phyloP scores from a whole-genome alignment of 192 early-diverging fungal genomes.

The Linnemannia exigua region DNA sequence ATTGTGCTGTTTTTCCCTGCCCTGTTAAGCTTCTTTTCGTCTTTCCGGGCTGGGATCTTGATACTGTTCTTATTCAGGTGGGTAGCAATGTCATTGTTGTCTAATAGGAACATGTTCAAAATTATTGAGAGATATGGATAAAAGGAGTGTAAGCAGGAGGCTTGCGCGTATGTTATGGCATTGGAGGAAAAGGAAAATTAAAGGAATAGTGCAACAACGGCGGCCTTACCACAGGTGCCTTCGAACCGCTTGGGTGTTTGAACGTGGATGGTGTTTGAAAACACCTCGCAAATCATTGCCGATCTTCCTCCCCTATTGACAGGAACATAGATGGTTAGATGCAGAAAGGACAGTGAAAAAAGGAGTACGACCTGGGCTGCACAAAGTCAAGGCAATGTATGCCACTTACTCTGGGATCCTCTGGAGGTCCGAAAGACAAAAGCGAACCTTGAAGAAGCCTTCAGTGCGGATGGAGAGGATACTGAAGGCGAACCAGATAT shows the following conservation, averaged over 20 bases:
- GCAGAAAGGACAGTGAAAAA: neutral
- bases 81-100: conserved; percentile 33
- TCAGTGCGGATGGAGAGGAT: conserved; percentile 45
- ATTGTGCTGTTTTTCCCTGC: conserved; percentile 12
- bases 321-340: neutral
- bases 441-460: conserved; percentile 45
- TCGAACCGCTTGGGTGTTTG: conserved; percentile 47
- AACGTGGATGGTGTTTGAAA: conserved; percentile 43
- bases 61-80: conserved; percentile 44
- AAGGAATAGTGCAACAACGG: neutral
- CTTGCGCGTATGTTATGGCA: neutral
- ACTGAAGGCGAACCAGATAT: conserved; percentile 52
- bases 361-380: no score
- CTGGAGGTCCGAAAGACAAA: conserved; percentile 33
- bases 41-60: conserved; percentile 36
- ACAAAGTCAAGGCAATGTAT: no score
- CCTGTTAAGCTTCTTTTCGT: conserved; percentile 40
- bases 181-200: neutral
- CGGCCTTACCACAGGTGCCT: conserved; percentile 38
- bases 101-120: conserved; percentile 1
- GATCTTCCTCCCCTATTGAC: conserved; percentile 24
- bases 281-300: conserved; percentile 25
- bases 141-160: neutral
- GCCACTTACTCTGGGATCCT: conserved; percentile 34
- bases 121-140: no score